Conservation (phyloP, 1,139 yeast genomes). For the Yamadazyma sp. region DNA sequence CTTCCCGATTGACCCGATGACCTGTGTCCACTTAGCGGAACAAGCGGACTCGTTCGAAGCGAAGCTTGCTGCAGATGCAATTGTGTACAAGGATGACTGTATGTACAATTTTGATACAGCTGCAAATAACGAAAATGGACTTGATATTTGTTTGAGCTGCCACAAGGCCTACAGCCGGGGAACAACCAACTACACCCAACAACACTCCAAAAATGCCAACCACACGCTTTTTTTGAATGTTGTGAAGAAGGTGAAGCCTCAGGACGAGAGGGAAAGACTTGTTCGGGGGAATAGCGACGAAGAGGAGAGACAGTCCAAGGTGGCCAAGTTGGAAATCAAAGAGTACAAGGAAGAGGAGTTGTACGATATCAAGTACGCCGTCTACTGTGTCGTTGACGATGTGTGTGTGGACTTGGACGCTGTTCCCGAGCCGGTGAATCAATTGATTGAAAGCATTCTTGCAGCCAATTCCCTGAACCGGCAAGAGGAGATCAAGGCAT, state of each 20-base stretch:
- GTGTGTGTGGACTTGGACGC: conserved; percentile 18
- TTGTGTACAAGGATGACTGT: conserved; percentile 77
- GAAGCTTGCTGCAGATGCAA: conserved; percentile 7
- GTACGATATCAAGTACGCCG: conserved; percentile 48
- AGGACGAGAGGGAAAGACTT: conserved; percentile 21
- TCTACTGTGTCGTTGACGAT: conserved; percentile 45
- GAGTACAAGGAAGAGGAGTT: conserved; percentile 70
- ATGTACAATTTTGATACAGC: conserved; percentile 78
- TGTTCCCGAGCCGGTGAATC: conserved; percentile 23
- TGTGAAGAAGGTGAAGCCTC: conserved; percentile 45
- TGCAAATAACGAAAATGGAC: conserved; percentile 55
- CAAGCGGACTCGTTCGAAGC: background rate
- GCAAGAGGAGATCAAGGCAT: conserved; percentile 75
- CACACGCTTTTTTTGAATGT: conserved; percentile 62
- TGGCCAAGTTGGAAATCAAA: conserved; percentile 72
- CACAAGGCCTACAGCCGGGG: conserved; percentile 63
- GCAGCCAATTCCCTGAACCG: conserved; percentile 64
- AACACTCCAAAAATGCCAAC: conserved; percentile 51
- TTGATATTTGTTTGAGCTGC: conserved; percentile 72
- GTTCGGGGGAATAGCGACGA: conserved; percentile 26
- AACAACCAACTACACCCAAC: conserved; percentile 52
- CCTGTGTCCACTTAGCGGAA: conserved; percentile 1
- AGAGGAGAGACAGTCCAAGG: conserved; percentile 43
- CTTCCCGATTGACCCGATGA: background rate
- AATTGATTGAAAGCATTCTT: conserved; percentile 51